Percentiles rank a stretch among this genome's conserved stretches.
Conservation (phyloP, 2,329 filamentous ascomycete genomes). For the Cytospora mali region DNA sequence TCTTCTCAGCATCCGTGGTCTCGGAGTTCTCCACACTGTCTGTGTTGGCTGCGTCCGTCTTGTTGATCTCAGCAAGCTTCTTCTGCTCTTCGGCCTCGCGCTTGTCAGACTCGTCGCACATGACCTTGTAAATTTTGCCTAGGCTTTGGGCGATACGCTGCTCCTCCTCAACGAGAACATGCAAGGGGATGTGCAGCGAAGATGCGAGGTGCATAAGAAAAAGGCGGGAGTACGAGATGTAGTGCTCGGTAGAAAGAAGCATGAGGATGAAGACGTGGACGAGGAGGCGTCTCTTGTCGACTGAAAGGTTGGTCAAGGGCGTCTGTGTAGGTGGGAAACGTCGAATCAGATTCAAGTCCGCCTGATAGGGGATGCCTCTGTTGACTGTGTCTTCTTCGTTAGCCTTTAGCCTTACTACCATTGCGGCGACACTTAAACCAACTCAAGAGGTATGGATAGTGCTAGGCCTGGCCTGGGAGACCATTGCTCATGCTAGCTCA, state of each 20-base stretch:
- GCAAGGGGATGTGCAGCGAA: conserved; percentile 68
- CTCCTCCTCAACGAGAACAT: conserved; percentile 70
- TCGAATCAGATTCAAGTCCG: conserved; percentile 48
- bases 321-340: conserved; percentile 63
- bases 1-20: conserved; percentile 64
- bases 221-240: conserved; percentile 72
- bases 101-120: conserved; percentile 48
- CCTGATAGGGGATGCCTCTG: conserved; percentile 42
- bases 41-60: conserved; percentile 9
- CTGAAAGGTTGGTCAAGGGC: conserved; percentile 59
- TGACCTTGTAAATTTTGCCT: conserved; percentile 69
- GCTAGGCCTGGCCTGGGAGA: no score
- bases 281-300: conserved; percentile 66
- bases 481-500: no score
- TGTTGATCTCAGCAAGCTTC: conserved; percentile 17
- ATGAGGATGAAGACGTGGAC: conserved; percentile 74
- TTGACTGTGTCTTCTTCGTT: conserved; percentile 29
- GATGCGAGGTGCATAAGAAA: conserved; percentile 71
- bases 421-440: no score
- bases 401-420: conserved; percentile 17
- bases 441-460: no score
- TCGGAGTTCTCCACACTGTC: conserved; percentile 16
- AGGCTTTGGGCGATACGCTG: conserved; percentile 73
- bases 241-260: conserved; percentile 75
- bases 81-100: conserved; percentile 39